Base-by-base conservation (phyloP, 371 early-diverging fungal species). In the Lichtheimia ramosa region DNA sequence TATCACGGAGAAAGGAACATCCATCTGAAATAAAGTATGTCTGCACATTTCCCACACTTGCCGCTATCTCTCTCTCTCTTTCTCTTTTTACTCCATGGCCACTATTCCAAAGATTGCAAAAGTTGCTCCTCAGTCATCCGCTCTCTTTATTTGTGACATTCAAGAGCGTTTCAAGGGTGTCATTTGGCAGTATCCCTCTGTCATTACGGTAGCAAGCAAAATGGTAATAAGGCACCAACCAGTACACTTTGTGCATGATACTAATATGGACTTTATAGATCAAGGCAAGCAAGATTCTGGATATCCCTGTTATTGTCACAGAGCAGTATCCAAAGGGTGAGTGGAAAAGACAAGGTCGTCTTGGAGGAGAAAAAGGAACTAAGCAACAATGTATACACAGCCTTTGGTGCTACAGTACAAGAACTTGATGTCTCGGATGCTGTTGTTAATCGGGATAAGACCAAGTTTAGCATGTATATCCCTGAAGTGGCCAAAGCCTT, bases 71-170 rank as follows among this genome's bases (percentile, higher is more conserved):
- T 46, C 2, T 34, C n/a, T n/a, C n/a, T n/a, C n/a, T n/a, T 43
- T 7, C 46, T 46, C 46, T 18, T 46, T 46, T 16, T 21, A 5
- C 5, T 5, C 21, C 46, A 76, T 76, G 80, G 62, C 74, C 12
- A 21, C 21, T 21, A 48, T 79, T 34, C 58, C 51, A 3, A 74
- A 60, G 41, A 73, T 75, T 51, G 62, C 71, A 23, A 73, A 71
- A 43, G 49, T 84, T 53, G 68, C 80, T 54, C 86, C 84, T 51
- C 66, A 80, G 55, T 75, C 86, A 15, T 92, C 93, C 0, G 93
- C 92, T n/a, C 87, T 97, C 65, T 89, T 97, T 62, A 75, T 95
- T 46, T 97, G 98, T 72, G 96, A 97, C 70, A 85, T 97, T 54
- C 96, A 97, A 78, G 94, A 93, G 51, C 83, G 86, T 54, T 97